Percentiles rank a stretch among this genome's conserved stretches.
These are phyloP conservation scores for Phoenix roebelenii DNA, from an alignment of 176 grass and related monocot genomes.

Conservation along the genomic window DNA sequence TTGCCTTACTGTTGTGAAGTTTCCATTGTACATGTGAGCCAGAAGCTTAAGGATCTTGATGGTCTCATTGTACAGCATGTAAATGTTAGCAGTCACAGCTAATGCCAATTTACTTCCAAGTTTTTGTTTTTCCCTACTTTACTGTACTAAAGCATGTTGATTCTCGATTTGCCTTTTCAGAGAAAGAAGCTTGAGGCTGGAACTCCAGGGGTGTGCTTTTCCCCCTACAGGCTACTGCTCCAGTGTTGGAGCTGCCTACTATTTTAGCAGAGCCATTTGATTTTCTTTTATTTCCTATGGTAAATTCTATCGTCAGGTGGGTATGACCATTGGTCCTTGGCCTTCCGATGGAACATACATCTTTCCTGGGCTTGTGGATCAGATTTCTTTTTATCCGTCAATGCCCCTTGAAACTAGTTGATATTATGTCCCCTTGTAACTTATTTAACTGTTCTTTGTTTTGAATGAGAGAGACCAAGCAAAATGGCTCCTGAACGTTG, in stretches of 20 bases:
- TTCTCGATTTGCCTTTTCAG: slow-evolving; percentile 1
- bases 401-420: neutral
- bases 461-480: too few species aligned
- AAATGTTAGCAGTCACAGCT: slow-evolving; percentile 51
- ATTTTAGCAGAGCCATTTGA: neutral
- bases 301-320: neutral
- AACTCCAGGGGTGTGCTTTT: slow-evolving; percentile 5
- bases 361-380: neutral
- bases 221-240: neutral
- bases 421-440: too few species aligned
- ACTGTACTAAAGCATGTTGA: neutral
- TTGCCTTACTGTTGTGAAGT: neutral
- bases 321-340: neutral
- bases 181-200: slow-evolving; percentile 22
- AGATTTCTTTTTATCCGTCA: slow-evolving; percentile 5
- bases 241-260: neutral
- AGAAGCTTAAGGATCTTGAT: too few species aligned
- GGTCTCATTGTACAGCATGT: slow-evolving; percentile 57
- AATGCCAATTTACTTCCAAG: neutral
- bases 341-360: neutral
- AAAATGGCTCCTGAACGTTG: too few species aligned
- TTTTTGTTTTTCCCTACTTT: neutral
- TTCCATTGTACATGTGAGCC: neutral
- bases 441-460: too few species aligned
- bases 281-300: neutral